Evolutionary conservation across 2,329 filamentous ascomycete genomes (phyloP), one percentile per base, ranked within the genome.

Genomic region (Salinomyces thailandicus): DNA sequence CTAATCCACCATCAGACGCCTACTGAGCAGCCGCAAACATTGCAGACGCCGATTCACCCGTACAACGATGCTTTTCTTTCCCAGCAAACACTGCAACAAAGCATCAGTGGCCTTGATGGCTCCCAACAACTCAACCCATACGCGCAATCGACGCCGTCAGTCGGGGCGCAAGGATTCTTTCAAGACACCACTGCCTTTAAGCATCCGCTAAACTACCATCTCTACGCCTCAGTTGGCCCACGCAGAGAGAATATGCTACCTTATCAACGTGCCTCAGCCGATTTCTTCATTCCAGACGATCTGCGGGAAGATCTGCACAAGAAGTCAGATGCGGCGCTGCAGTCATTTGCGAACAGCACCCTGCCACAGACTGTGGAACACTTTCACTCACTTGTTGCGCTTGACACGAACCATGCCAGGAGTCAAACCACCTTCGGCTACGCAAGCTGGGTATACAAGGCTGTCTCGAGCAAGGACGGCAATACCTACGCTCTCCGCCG

Each of bases 401-500:
- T 98, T 29, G 87, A 96, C 59, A 83, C 79, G 6, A 81, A 73
- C 33, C 77, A 85, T 42, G 76, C 86, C 47, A 87, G 85, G 58
- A 85, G 80, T 47, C 74, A 79, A 3, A 72, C 75, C 9, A 75
- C 82, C 12, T 95, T 95, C 60, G 85, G 86, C 18, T 93, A 85
- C 53, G 77, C 81, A 5, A 94, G 81, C 50, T 96, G 87, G 85
- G 76, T 94, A 1, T 98, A 95, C 66, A 96, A 96, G 64, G 89
- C 87, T 6, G 79, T 81, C 16, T 93, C 85, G 5, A 80, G 75
- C 59, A 91, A 91, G 56, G 89, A 89, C 50, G 91, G 87, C 8
- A 79, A 83, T 46, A 77, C 79, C n/a, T 96, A 93, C 61, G 85
- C 81, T 39, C 67, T 98, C 31, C 75, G 91, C 44, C 74, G 91